Percentiles rank a stretch among this genome's conserved stretches.
Conservation (phyloP, 495 filamentous ascomycete species). For the Penicillium paxilli region DNA sequence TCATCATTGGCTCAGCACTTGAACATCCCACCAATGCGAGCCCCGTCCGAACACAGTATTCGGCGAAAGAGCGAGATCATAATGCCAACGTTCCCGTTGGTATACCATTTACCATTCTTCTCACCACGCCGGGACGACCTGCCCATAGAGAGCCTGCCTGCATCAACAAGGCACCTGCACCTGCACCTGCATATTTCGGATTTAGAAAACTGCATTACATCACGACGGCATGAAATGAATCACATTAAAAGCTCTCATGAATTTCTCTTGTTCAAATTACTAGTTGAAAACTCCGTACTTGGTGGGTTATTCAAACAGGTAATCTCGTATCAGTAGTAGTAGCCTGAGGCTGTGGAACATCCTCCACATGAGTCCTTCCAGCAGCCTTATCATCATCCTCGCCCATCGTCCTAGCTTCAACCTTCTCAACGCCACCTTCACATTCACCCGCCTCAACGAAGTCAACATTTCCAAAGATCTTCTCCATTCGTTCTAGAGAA, state of each 20-base stretch:
- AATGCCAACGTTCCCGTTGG: too few species aligned
- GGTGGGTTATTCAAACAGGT: not conserved
- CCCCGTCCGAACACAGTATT: too few species aligned
- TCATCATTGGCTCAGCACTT: too few species aligned
- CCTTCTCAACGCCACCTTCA: slow-evolving; percentile 18
- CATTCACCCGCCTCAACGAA: slow-evolving; percentile 31
- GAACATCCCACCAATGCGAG: too few species aligned
- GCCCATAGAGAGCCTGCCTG: slow-evolving; percentile 3
- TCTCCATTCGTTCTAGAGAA: slow-evolving; percentile 38
- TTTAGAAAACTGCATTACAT: slow-evolving; percentile 12
- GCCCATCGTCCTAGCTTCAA: slow-evolving; percentile 19
- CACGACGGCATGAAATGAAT: slow-evolving; percentile 14
- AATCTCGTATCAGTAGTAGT: not conserved
- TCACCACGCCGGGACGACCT: not conserved
- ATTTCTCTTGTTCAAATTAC: not conserved
- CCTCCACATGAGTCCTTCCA: slow-evolving; percentile 3
- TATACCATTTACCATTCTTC: too few species aligned
- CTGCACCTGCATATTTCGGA: slow-evolving; percentile 12
- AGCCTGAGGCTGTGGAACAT: not conserved
- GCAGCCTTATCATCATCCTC: slow-evolving; percentile 6
- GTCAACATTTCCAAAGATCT: slow-evolving; percentile 38
- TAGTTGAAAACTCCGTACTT: not conserved
- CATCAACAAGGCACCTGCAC: slow-evolving; percentile 3
- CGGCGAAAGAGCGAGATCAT: too few species aligned
- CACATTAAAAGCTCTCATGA: not conserved